Evolutionary conservation across 177 flowering plant species (phyloP).

Genomic region (Vitis hybrid): DNA sequence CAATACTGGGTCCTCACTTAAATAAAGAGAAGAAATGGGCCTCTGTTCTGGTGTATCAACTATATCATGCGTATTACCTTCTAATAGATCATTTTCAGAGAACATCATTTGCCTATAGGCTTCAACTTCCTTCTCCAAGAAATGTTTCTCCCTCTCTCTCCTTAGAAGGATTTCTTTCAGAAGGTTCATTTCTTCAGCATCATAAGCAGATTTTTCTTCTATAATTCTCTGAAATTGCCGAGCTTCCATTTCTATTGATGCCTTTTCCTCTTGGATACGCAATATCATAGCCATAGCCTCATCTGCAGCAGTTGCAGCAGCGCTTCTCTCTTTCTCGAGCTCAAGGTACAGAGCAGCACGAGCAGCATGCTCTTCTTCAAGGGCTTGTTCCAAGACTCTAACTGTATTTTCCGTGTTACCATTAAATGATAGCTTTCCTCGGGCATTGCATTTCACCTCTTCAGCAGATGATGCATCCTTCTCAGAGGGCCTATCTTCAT

Average conservation of each 20-base stretch:
- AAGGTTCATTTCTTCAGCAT: constrained; percentile 88
- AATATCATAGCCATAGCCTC: constrained; percentile 97
- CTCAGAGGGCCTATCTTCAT: constrained; percentile 25
- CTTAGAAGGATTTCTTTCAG: constrained; percentile 78
- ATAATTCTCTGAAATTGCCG: constrained; percentile 80
- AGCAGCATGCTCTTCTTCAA: constrained; percentile 66
- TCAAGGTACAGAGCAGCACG: constrained; percentile 57
- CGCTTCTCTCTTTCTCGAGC: constrained; percentile 88
- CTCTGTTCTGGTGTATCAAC: constrained; percentile 9
- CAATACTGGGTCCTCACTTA: constrained; percentile 38
- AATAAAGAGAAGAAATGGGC: constrained; percentile 23
- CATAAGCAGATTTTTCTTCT: constrained; percentile 84
- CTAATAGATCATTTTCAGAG: constrained; percentile 31
- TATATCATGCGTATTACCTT: constrained; percentile 22
- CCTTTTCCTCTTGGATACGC: constrained; percentile 95
- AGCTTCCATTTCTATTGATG: constrained; percentile 82
- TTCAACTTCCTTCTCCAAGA: constrained; percentile 86
- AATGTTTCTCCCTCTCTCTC: constrained; percentile 78
- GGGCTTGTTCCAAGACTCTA: constrained; percentile 53
- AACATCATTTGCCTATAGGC: constrained; percentile 45
- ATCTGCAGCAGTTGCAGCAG: constrained; percentile 91
- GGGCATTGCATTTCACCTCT: constrained; percentile 14
- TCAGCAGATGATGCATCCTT: constrained; percentile 19
- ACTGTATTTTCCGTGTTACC: constrained; percentile 29
- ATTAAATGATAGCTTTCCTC: constrained; percentile 18